Percentiles rank a stretch among this genome's conserved stretches.
Evolutionary conservation across 345 rosid genomes (phyloP).

Genomic region (Rhodomyrtus tomentosa): DNA sequence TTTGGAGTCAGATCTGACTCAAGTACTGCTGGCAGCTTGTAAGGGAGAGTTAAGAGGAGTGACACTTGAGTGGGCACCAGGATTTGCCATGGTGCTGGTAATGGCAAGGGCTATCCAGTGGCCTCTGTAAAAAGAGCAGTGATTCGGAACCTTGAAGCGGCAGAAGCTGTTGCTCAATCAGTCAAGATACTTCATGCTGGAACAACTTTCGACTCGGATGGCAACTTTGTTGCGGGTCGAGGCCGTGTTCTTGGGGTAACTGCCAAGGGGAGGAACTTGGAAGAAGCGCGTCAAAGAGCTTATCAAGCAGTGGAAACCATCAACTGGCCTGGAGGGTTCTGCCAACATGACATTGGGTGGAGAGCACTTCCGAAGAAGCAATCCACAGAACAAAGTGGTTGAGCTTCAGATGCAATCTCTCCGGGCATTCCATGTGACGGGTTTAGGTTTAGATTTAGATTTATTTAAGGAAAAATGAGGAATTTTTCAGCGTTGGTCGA

Average conservation of each 20-base stretch:
- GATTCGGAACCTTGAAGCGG: conserved; percentile 66
- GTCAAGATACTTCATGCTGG: conserved; percentile 78
- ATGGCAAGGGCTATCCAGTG: conserved; percentile 94
- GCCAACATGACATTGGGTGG: conserved; percentile 73
- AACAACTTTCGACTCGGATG: conserved; percentile 49
- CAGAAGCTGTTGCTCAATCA: conserved; percentile 43
- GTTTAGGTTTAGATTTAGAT: not conserved
- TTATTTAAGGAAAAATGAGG: not conserved
- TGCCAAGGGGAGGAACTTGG: conserved; percentile 62
- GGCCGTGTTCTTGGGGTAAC: conserved; percentile 90
- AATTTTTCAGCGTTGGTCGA: not conserved
- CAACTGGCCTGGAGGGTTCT: conserved; percentile 86
- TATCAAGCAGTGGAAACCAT: conserved; percentile 58
- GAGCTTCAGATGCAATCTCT: not conserved
- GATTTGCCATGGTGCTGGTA: conserved; percentile 86
- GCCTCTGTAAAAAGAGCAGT: conserved; percentile 58
- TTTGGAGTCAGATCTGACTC: conserved; percentile 68
- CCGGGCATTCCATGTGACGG: not conserved
- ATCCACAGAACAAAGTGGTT: conserved; percentile 4
- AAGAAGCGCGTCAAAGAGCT: conserved; percentile 67
- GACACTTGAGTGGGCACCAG: conserved; percentile 70
- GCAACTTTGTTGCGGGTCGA: conserved; percentile 57
- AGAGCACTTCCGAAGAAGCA: conserved; percentile 61
- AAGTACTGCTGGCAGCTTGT: conserved; percentile 78
- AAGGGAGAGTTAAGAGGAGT: conserved; percentile 55